Percentiles rank a stretch among this genome's conserved stretches.
phyloP scores from a whole-genome alignment of 371 early-diverging fungal genomes.

The Zychaea mexicana region DNA sequence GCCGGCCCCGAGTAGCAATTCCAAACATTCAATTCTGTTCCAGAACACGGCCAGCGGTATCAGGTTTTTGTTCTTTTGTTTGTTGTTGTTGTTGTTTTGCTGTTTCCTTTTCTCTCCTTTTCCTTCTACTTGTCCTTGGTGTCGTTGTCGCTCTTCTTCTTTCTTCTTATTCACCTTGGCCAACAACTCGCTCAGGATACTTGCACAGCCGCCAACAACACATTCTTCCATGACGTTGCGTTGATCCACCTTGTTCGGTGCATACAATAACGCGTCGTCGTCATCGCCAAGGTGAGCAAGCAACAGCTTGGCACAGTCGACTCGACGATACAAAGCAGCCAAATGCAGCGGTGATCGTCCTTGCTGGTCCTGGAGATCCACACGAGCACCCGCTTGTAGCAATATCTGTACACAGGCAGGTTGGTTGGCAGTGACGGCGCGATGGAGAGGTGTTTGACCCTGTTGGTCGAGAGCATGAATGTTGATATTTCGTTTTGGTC shows the following conservation, averaged over 20 bases:
- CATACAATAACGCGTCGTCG: conserved; percentile 13
- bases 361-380: conserved; percentile 23
- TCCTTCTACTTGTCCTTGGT: not conserved
- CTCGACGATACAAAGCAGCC: conserved; percentile 26
- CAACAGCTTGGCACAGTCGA: conserved; percentile 21
- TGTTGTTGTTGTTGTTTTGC: not conserved
- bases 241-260: conserved; percentile 4
- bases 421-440: conserved; percentile 35
- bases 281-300: conserved; percentile 4
- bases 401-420: conserved; percentile 21
- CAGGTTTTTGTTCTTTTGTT: not conserved
- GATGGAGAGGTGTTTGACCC: conserved; percentile 36
- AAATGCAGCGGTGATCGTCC: conserved; percentile 35
- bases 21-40: conserved; percentile 38
- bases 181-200: conserved; percentile 23
- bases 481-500: conserved; percentile 24
- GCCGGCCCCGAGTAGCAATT: conserved; percentile 24
- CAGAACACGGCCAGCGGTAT: conserved; percentile 16
- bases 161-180: conserved; percentile 5
- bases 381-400: conserved; percentile 27
- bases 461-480: conserved; percentile 22
- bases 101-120: not conserved
- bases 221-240: conserved; percentile 26
- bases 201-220: conserved; percentile 27
- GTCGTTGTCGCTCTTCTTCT: not conserved